phyloP scores from a whole-genome alignment of 306 rosid species.

The Urtica urens region DNA sequence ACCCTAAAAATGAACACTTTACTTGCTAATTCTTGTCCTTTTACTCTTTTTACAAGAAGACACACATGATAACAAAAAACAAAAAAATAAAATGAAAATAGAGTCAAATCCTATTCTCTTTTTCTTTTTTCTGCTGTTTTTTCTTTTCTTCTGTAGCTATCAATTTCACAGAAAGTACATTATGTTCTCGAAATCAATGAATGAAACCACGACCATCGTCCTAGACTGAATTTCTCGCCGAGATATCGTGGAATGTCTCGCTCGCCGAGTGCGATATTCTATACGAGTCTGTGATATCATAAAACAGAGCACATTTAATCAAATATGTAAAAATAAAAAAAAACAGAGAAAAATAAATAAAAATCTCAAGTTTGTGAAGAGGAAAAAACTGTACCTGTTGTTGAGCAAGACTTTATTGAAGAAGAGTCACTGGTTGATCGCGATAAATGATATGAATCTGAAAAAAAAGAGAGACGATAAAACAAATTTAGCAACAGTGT shows the following conservation, averaged over 20 bases:
- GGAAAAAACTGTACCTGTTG: no score
- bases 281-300: slow-evolving; percentile 17
- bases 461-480: slow-evolving; percentile 3
- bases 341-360: no score
- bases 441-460: slow-evolving; percentile 29
- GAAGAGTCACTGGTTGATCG: slow-evolving; percentile 20
- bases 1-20: neutral
- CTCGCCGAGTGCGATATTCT: slow-evolving; percentile 14
- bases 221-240: slow-evolving; percentile 33
- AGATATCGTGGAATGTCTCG: slow-evolving; percentile 19
- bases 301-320: neutral
- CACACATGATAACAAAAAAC: neutral
- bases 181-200: slow-evolving; percentile 3
- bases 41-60: slow-evolving; percentile 9
- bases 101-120: neutral
- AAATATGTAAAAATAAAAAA: slow-evolving; percentile 13
- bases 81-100: neutral
- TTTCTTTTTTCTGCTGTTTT: slow-evolving; percentile 1
- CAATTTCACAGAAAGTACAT: neutral
- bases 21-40: neutral
- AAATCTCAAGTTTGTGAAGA: no score
- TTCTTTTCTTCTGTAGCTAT: neutral
- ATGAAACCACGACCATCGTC: slow-evolving; percentile 11
- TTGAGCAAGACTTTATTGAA: slow-evolving; percentile 27
- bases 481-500: neutral